Conservation (phyloP, 176 grass and related monocot species). For the Phoenix roebelenii region DNA sequence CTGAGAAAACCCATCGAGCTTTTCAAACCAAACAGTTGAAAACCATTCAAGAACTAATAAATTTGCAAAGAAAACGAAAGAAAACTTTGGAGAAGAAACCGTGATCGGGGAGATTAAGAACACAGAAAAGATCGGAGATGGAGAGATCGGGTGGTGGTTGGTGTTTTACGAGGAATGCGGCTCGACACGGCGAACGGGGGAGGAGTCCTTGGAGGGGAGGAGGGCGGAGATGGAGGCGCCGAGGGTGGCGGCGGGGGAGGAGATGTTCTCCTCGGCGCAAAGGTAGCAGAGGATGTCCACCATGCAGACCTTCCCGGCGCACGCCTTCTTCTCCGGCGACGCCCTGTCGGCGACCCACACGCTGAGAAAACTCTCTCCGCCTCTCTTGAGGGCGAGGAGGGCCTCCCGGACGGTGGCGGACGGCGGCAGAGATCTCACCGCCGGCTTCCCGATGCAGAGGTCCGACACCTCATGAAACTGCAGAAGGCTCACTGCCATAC, state of each 20-base stretch:
- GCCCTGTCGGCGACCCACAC: constrained; percentile 17
- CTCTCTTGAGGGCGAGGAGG: constrained; percentile 41
- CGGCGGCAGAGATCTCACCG: constrained; percentile 58
- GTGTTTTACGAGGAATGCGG: constrained; percentile 33
- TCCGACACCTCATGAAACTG: constrained; percentile 68
- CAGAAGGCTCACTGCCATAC: constrained; percentile 76
- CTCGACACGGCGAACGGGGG: constrained; percentile 37
- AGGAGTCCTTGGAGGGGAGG: constrained; percentile 45
- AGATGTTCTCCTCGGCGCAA: constrained; percentile 36
- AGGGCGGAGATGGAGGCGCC: constrained; percentile 35
- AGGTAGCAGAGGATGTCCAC: constrained; percentile 72
- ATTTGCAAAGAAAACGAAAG: too few species aligned
- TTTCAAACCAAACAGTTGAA: too few species aligned
- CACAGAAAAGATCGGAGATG: too few species aligned
- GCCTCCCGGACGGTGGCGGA: constrained; percentile 60
- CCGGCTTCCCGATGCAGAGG: constrained; percentile 96
- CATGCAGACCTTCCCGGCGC: constrained; percentile 29
- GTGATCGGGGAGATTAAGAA: too few species aligned
- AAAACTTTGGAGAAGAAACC: too few species aligned
- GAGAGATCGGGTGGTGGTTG: too few species aligned
- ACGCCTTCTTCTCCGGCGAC: constrained; percentile 13
- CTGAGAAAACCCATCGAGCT: too few species aligned
- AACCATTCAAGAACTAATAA: too few species aligned
- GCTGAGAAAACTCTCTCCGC: constrained; percentile 28
- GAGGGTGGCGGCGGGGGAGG: constrained; percentile 30